These are phyloP conservation scores for Ashbya aceris DNA, from an alignment of 1,139 yeast species.

Conservation along the genomic window DNA sequence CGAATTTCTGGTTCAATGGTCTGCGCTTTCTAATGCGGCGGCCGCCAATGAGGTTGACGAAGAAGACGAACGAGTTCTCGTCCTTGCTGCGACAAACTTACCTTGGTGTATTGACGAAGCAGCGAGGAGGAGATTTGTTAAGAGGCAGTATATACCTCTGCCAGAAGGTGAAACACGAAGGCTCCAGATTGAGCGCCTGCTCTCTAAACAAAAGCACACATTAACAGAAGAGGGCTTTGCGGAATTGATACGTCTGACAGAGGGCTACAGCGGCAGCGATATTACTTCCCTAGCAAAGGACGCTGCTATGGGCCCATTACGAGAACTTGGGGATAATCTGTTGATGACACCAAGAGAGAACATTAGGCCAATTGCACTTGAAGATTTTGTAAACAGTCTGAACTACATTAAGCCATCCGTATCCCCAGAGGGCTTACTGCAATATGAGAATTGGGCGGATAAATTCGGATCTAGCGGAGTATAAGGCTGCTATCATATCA, in stretches of 20 bases:
- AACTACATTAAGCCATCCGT: conserved; percentile 88
- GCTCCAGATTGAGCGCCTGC: conserved; percentile 60
- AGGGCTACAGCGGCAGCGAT: conserved; percentile 88
- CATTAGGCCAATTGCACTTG: conserved; percentile 68
- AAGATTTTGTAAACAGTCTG: conserved; percentile 72
- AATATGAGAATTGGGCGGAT: conserved; percentile 84
- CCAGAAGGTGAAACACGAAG: conserved; percentile 81
- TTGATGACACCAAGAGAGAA: conserved; percentile 77
- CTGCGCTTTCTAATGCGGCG: conserved; percentile 86
- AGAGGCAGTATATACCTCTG: conserved; percentile 88
- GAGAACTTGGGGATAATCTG: conserved; percentile 83
- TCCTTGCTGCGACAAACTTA: conserved; percentile 88
- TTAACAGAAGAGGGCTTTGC: conserved; percentile 55
- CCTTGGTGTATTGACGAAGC: conserved; percentile 99
- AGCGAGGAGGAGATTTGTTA: conserved; percentile 87
- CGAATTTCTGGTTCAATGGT: conserved; percentile 94
- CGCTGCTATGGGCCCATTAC: conserved; percentile 96
- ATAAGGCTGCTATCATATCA: conserved; percentile 22
- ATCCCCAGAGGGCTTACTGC: conserved; percentile 66
- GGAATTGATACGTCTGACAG: conserved; percentile 52
- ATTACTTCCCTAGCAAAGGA: conserved; percentile 93
- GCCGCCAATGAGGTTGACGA: conserved; percentile 52
- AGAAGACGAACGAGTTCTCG: conserved; percentile 69
- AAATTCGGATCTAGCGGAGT: conserved; percentile 91
- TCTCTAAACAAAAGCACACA: conserved; percentile 69